phyloP scores from a whole-genome alignment of 2,329 filamentous ascomycete genomes.

The Fusarium lyarnte region DNA sequence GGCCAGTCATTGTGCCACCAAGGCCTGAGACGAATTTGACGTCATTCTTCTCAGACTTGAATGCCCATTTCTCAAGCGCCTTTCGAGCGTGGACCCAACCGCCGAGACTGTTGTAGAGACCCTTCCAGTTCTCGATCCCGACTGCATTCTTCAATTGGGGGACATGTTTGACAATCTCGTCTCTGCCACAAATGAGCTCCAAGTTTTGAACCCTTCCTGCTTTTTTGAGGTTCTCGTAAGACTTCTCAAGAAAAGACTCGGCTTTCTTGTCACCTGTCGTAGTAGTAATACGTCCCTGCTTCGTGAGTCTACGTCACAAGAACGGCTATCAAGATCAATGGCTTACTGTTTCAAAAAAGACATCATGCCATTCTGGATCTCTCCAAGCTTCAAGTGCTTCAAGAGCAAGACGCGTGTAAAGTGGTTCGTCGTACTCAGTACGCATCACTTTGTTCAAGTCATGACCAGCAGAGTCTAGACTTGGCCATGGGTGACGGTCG shows the following conservation, averaged over 20 bases:
- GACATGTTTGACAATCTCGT: background rate
- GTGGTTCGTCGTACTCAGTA: conserved; percentile 9
- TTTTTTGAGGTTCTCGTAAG: background rate
- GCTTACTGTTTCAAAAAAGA: background rate
- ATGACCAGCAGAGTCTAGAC: conserved; percentile 31
- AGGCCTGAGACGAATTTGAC: background rate
- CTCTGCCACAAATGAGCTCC: background rate
- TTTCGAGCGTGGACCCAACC: conserved; percentile 8
- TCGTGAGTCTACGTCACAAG: background rate
- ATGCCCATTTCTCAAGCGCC: conserved; percentile 1
- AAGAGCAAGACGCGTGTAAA: background rate
- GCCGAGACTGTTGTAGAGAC: conserved; percentile 1
- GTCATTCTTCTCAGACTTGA: background rate
- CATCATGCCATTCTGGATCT: background rate
- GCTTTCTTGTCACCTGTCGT: background rate
- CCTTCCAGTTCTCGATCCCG: conserved; percentile 3
- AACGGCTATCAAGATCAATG: accelerated
- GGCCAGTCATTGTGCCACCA: background rate
- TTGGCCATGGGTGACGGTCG: conserved; percentile 31
- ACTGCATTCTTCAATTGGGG: background rate
- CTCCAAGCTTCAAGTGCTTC: conserved; percentile 9
- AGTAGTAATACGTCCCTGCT: background rate
- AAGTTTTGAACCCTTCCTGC: background rate
- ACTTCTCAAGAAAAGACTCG: background rate
- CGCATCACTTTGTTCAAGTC: conserved; percentile 33